phyloP scores from a whole-genome alignment of 177 flowering plant species.

The Vitis hybrid region DNA sequence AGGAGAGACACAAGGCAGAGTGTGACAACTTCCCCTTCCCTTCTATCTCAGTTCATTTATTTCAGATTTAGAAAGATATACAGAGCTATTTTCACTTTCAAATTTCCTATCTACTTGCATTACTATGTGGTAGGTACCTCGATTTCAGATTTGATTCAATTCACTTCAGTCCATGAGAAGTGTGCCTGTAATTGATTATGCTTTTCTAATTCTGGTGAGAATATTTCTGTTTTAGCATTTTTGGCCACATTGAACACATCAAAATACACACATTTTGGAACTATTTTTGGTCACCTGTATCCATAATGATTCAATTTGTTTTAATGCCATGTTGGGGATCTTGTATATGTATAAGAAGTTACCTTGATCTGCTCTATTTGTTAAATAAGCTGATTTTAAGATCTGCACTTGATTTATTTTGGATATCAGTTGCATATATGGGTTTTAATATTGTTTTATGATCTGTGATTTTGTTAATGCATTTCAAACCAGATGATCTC shows the following conservation, averaged over 20 bases:
- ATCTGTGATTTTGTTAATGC: neutral
- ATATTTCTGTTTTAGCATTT: too few relatives aligned
- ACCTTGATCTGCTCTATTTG: neutral
- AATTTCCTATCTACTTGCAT: neutral
- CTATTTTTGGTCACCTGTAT: too few relatives aligned
- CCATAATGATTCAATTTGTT: too few relatives aligned
- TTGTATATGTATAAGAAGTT: neutral
- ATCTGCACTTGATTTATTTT: neutral
- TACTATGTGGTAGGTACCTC: neutral
- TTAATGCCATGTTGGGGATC: too few relatives aligned
- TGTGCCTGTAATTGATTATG: too few relatives aligned
- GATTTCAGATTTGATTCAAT: neutral
- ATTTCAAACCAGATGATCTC: neutral
- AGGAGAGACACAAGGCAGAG: too few relatives aligned
- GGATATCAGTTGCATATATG: neutral
- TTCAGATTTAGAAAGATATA: too few relatives aligned
- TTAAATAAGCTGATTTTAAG: neutral
- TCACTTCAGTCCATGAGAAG: neutral
- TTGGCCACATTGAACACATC: too few relatives aligned
- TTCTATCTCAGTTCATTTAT: too few relatives aligned
- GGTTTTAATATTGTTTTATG: neutral
- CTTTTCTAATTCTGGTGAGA: too few relatives aligned
- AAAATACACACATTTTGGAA: too few relatives aligned
- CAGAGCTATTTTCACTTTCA: neutral
- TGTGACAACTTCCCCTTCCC: too few relatives aligned